Evolutionary conservation across 2,329 filamentous ascomycete genomes (phyloP).

Genomic region (Fusarium brevicatenulatum): DNA sequence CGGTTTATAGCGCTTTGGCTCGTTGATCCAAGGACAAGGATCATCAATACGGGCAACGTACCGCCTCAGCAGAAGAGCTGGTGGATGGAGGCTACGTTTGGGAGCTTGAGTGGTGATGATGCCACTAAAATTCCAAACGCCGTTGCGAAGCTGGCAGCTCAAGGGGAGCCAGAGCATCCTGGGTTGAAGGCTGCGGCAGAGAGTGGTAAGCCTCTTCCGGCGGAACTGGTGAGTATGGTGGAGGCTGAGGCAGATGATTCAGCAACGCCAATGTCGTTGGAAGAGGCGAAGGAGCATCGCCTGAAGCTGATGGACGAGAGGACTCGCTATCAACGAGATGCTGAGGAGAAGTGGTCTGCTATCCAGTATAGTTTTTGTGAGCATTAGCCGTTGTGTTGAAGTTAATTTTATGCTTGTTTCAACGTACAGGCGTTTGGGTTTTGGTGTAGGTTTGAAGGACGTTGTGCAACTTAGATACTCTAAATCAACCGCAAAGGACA

Average conservation of each 20-base stretch:
- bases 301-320: slow-evolving; percentile 27
- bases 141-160: background rate
- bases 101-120: background rate
- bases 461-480: background rate
- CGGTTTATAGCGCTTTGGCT: slow-evolving; percentile 65
- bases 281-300: slow-evolving; percentile 28
- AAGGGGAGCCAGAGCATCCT: background rate
- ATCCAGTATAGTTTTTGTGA: slow-evolving; percentile 32
- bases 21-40: slow-evolving; percentile 58
- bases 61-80: slow-evolving; percentile 48
- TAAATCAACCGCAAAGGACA: background rate
- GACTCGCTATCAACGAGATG: background rate
- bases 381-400: background rate
- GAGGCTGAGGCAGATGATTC: background rate
- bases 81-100: slow-evolving; percentile 41
- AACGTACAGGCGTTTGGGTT: background rate
- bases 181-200: background rate
- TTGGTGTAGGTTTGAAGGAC: background rate
- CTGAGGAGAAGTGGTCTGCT: fast-evolving
- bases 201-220: background rate
- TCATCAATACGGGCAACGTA: slow-evolving; percentile 49
- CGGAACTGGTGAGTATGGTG: slow-evolving; percentile 27
- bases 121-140: background rate
- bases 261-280: slow-evolving; percentile 19
- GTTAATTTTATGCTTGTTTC: background rate